Evolutionary conservation across 179 eudicot species (phyloP), one percentile per base, ranked within the genome.

Genomic region (Silene noctiflora): DNA sequence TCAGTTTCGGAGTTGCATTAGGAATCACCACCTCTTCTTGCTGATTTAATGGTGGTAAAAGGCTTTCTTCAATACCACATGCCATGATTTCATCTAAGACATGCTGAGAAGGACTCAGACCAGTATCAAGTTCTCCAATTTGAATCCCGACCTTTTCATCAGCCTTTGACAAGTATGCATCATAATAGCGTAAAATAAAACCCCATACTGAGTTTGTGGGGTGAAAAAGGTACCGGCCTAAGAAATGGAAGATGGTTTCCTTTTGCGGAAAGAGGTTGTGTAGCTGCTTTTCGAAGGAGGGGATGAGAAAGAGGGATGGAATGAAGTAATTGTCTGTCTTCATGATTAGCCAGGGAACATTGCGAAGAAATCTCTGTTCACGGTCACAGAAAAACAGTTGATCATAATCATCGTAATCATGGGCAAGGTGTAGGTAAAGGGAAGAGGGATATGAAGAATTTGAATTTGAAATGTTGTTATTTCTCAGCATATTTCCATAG

Each of bases 141-240:
- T 94, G 98, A 68, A 94, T 81, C 35, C 98, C 97, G 20, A 90
- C 81, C 78, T 75, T 87, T 71, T 87, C 95, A 71, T 92, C 94
- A 25, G 94, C 91, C 64, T 81, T 39, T 39, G 46, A 7, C 24
- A 62, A 22, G 66, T 22, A 21, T 7, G 29, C 66, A 22, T 21
- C 14, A 4, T 7, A 21, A 17, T 62, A 19, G 11, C 24, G 66
- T 11, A 1, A 3, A 22, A 62, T 62, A 25, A 62, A 17, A 25
- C 10, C 25, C 24, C 29, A 62, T 9, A 62, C 66, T 21, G 66
- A 21, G 13, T 22, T 62, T 6, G 66, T 29, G 42, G 44, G 44
- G 31, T 27, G 69, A 65, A 65, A 31, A 12, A 4, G 42, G 31
- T 29, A 27, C 1, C 44, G 1, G 42, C 44, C 42, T 27, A 31